Evolutionary conservation across 2,329 filamentous ascomycete genomes (phyloP), one percentile per base, ranked within the genome.

Genomic region (Penicillium sp.): DNA sequence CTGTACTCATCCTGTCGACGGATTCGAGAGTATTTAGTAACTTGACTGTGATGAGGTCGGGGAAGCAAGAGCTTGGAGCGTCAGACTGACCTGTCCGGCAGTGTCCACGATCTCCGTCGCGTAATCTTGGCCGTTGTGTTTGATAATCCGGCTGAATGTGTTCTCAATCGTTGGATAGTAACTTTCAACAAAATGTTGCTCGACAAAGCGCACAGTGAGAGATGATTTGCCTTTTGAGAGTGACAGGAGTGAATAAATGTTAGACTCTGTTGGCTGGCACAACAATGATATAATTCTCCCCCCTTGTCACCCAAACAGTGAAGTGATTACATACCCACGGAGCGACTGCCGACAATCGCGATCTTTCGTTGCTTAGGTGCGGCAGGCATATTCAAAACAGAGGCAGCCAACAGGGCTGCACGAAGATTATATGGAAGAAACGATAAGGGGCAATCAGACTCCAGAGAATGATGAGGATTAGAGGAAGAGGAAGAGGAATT

Each of bases 131-230:
- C 87, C 86, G 72, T 93, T 95, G 71, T 87, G 86, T 62, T 88
- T 86, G 69, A 98, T 95, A 59, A 90, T 85, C 70, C 95, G 95
- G 76, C 86, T 94, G 69, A 98, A 98, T 2, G 91, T 97, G 71
- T 97, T 98, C 72, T 98, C 93, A 64, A 98, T 97, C 36, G 93
- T 98, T 33, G 93, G 93, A 70, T 98, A 98, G 74, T 98, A 98
- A 71, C 88, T 94, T 71, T 98, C 93, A 65, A 98, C 91, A 67
- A 98, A 98, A 73, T 95, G 90, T 54, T 90, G 90, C 68, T 98
- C 93, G 66, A 96, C 91, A 66, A 93, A 97, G 67, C 91, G 91
- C 41, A 97, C 93, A 9, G 93, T 95, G 57, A 98, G 83, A 46
- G 91, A 97, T 24, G 90, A 96, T 78, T 98, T 98, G 71, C 93